phyloP scores from a whole-genome alignment of 2,329 filamentous ascomycete species.

The Fusarium sp. region DNA sequence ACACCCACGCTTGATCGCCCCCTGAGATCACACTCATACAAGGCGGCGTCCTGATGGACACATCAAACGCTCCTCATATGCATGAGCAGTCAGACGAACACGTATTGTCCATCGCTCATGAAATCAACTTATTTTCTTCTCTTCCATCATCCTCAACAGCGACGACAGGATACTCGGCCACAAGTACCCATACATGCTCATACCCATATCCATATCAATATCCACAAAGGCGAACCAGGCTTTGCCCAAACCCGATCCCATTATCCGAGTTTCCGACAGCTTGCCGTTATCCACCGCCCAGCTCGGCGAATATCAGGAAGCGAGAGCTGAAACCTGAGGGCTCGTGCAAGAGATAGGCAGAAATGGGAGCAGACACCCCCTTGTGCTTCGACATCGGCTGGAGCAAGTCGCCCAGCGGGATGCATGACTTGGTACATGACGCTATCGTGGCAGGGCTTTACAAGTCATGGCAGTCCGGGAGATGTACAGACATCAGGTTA shows the following conservation, averaged over 20 bases:
- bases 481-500: background rate
- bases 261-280: slow-evolving; percentile 20
- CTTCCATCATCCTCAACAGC: background rate
- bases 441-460: background rate
- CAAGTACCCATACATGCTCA: background rate
- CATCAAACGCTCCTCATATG: background rate
- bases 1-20: slow-evolving; percentile 51
- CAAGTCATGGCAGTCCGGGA: slow-evolving; percentile 13
- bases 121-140: background rate
- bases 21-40: slow-evolving; percentile 13
- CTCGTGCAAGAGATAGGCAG: background rate
- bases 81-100: background rate
- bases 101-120: background rate
- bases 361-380: background rate
- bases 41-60: slow-evolving; percentile 2
- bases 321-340: slow-evolving; percentile 28
- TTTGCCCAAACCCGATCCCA: slow-evolving; percentile 1
- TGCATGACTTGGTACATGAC: slow-evolving; percentile 11
- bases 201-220: background rate
- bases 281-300: slow-evolving; percentile 7
- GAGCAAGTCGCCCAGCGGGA: slow-evolving; percentile 7
- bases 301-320: slow-evolving; percentile 10
- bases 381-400: background rate
- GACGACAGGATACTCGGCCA: background rate
- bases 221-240: background rate